phyloP scores from a whole-genome alignment of 179 eudicot genomes.

The Beta lomatogona region DNA sequence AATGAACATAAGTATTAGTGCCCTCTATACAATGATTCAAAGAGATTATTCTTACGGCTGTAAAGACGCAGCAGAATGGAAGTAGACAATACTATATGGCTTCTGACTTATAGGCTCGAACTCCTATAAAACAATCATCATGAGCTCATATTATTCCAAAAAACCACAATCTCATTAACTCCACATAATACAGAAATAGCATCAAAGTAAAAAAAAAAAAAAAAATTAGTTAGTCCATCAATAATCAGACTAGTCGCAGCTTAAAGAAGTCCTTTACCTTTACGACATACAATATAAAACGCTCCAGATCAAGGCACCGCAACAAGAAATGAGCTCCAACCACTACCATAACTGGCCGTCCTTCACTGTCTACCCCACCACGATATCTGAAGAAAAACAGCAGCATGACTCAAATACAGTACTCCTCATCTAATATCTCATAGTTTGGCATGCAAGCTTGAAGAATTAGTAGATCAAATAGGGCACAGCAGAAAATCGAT shows the following conservation, averaged over 20 bases:
- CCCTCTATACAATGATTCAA: conserved; percentile 9
- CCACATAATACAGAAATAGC: conserved; percentile 1
- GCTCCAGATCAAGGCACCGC: conserved; percentile 96
- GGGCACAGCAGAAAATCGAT: background rate
- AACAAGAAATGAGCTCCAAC: conserved; percentile 98
- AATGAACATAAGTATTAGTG: background rate
- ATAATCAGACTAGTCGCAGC: background rate
- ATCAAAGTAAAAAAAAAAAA: background rate
- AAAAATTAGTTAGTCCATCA: background rate
- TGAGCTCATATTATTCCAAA: background rate
- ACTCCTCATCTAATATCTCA: conserved; percentile 9
- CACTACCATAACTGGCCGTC: conserved; percentile 94
- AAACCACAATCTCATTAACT: background rate
- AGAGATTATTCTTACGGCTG: conserved; percentile 62
- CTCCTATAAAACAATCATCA: conserved; percentile 60
- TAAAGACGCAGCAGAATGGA: conserved; percentile 96
- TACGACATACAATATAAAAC: conserved; percentile 67
- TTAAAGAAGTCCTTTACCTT: conserved; percentile 30
- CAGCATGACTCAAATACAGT: conserved; percentile 4
- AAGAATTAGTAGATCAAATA: background rate
- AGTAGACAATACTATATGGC: conserved; percentile 87
- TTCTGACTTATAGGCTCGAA: conserved; percentile 95
- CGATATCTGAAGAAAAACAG: conserved; percentile 64
- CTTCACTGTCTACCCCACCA: conserved; percentile 96
- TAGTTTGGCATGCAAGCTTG: conserved; percentile 22